phyloP scores from a whole-genome alignment of 495 filamentous ascomycete genomes.

The Aspergillus cavernicola region DNA sequence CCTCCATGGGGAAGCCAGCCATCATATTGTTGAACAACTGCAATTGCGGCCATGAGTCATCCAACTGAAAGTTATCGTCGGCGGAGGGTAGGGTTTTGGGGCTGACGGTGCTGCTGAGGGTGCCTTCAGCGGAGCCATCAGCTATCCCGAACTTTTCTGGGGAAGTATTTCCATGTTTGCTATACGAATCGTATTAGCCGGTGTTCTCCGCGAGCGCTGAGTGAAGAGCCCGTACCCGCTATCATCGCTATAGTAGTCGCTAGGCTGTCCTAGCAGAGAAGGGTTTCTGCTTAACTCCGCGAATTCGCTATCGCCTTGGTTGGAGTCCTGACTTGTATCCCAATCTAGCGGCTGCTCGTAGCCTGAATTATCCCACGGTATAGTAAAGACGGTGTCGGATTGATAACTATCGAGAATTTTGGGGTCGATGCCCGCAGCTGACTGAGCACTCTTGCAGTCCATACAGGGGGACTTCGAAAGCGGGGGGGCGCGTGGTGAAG shows the following conservation, averaged over 20 bases:
- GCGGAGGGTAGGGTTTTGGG: conserved; percentile 40
- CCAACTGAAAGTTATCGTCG: conserved; percentile 42
- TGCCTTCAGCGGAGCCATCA: conserved; percentile 32
- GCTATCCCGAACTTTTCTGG: conserved; percentile 32
- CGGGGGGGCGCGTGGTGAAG: conserved; percentile 4
- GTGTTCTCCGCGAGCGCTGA: conserved; percentile 16
- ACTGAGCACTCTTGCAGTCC: conserved; percentile 42
- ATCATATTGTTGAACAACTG: conserved; percentile 38
- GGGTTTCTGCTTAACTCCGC: conserved; percentile 28
- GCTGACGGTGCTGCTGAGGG: conserved; percentile 41
- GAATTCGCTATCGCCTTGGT: conserved; percentile 39
- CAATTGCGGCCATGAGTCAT: conserved; percentile 42
- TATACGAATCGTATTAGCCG: conserved; percentile 13
- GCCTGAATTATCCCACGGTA: conserved; percentile 39
- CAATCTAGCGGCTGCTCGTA: conserved; percentile 43
- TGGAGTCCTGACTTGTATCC: conserved; percentile 45
- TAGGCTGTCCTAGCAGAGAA: conserved; percentile 24
- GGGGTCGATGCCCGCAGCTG: conserved; percentile 48
- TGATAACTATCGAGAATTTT: conserved; percentile 47
- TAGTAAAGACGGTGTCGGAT: conserved; percentile 36
- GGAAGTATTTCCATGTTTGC: conserved; percentile 27
- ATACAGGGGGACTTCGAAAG: conserved; percentile 34
- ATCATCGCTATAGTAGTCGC: conserved; percentile 23
- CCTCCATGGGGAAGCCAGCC: conserved; percentile 35
- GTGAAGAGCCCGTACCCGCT: conserved; percentile 25